Evolutionary conservation across 768 basidiomycete genomes (phyloP), one percentile per base, ranked within the genome.

Genomic region (Kwoniella sp.): DNA sequence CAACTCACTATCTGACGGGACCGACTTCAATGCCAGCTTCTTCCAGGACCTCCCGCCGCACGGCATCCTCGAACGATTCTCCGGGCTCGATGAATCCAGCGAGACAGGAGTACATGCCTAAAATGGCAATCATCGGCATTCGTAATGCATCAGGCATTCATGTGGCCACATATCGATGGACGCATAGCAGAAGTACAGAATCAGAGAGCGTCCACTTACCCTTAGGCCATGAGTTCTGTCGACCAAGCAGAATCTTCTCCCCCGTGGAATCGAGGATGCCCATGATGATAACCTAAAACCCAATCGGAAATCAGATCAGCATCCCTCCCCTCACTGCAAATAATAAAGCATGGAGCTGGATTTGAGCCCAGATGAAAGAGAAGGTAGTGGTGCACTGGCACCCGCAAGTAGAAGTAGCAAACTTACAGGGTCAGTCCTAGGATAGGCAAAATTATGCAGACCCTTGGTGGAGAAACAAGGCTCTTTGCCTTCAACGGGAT

Each of bases 11-110:
- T 68, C 83, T 84, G 25, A 93, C 85, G 68, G 91, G 84, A 82
- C 88, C 88, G 24, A 91, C 90, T 51, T 84, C 85, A n/a, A 98
- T 85, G 3, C 95, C 95, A 1, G 91, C 90, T 79, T 98, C 95
- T 79, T 99, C 95, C 88, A 91, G 91, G 79, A 95, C 88, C 79
- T 98, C 95, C 40, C 95, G 85, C 56, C 85, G 83, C 29, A 97
- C 93, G 1, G 94, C 89, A 70, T 97, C 93, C 76, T 99, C 95
- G 67, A 96, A 89, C 0, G 90, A 87, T 78, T 99, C 95, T 10
- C 90, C 93, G 4, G 93, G 92, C 77, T 97, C 95, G 49, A 94
- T 85, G 76, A 97, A 98, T 1, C 95, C 95, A 0, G 94, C 92
- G 27, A 97, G 81, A 50, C 91, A 91, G 1, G 92, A 94, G 80